Percentiles rank a stretch among this genome's conserved stretches.
Conservation (phyloP, 148 eudicot species). For the Mesembryanthemum crystallinum region DNA sequence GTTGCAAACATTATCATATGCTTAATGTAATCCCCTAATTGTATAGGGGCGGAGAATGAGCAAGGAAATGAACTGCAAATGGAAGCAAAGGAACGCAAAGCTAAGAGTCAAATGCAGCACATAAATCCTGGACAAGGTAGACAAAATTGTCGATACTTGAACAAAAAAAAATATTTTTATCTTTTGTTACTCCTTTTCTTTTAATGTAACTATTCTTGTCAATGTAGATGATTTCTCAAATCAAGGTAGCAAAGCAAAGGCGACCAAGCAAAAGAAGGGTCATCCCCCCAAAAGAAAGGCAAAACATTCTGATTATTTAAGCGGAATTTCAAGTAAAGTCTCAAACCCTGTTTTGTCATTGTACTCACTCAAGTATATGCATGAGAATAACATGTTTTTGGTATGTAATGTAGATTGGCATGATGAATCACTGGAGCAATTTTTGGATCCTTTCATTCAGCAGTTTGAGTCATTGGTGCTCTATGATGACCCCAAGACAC, state of each 20-base stretch:
- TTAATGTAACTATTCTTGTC: not conserved
- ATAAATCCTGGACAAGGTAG: not conserved
- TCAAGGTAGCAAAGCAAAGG: not conserved
- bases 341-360: not conserved
- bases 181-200: not conserved
- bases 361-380: not conserved
- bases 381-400: not conserved
- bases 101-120: not conserved
- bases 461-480: conserved; percentile 11
- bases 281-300: conserved; percentile 10
- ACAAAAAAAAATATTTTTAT: too few species aligned
- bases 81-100: not conserved
- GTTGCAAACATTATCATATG: too few species aligned
- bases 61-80: not conserved
- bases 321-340: conserved; percentile 15
- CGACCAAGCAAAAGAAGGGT: not conserved
- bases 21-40: not conserved
- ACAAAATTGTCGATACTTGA: too few species aligned
- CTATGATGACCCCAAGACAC: conserved; percentile 22
- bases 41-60: not conserved
- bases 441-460: conserved; percentile 3
- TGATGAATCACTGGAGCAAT: not conserved
- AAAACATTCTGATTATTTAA: conserved; percentile 8
- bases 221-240: not conserved
- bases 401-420: conserved; percentile 12